Percentiles rank a stretch among this genome's conserved stretches.
Conservation (phyloP, 2,329 filamentous ascomycete genomes). For the Pyrenochaeta sp. region DNA sequence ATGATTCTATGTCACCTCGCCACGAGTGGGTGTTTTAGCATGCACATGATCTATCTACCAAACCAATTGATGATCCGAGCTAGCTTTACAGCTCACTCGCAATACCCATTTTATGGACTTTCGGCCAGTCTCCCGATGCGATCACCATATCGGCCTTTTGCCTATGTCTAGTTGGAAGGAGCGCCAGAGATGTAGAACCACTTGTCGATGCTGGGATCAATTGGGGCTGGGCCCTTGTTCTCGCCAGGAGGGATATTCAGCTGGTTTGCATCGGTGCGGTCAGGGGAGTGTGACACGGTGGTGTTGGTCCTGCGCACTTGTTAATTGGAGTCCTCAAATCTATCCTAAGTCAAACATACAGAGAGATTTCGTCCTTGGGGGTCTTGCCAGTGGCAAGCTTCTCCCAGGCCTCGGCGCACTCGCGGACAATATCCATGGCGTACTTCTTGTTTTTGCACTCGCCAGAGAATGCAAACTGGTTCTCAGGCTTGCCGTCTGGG, state of each 20-base stretch:
- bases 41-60: conserved; percentile 6
- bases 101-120: conserved; percentile 5
- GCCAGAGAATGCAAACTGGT: conserved; percentile 99
- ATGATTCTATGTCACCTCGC: conserved; percentile 27
- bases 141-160: background rate
- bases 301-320: conserved; percentile 74
- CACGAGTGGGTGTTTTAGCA: conserved; percentile 18
- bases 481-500: conserved; percentile 99
- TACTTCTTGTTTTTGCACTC: conserved; percentile 99
- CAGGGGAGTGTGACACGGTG: conserved; percentile 75
- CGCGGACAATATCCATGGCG: conserved; percentile 92
- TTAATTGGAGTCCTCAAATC: conserved; percentile 21
- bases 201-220: conserved; percentile 98
- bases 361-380: conserved; percentile 76
- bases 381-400: conserved; percentile 93
- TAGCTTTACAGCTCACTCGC: conserved; percentile 1
- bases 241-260: conserved; percentile 81
- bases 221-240: conserved; percentile 84
- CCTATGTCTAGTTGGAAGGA: conserved; percentile 60
- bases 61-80: background rate
- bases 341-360: conserved; percentile 69
- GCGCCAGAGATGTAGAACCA: conserved; percentile 99
- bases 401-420: conserved; percentile 98
- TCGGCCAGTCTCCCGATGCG: background rate
- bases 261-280: conserved; percentile 73